These are phyloP conservation scores for Trichoderma harzianum DNA, from an alignment of 2,329 filamentous ascomycete genomes.

Conservation along the genomic window DNA sequence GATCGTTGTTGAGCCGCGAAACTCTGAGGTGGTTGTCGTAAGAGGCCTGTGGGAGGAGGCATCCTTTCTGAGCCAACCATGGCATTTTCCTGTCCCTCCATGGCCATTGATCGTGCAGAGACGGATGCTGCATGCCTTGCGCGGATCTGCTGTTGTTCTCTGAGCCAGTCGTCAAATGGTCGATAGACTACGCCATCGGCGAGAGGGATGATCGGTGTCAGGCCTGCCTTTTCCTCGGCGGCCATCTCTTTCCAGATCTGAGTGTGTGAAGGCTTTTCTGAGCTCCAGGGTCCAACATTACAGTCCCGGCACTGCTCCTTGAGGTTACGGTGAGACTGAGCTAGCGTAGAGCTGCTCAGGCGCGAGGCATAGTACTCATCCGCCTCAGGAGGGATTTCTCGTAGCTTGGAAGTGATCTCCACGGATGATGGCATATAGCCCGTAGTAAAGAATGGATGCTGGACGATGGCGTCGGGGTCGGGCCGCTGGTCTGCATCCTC, in stretches of 20 bases:
- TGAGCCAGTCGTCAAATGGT: slow-evolving; percentile 59
- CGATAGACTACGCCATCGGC: slow-evolving; percentile 61
- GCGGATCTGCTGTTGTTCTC: slow-evolving; percentile 47
- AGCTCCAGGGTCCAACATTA: slow-evolving; percentile 55
- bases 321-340: slow-evolving; percentile 49
- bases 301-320: slow-evolving; percentile 57
- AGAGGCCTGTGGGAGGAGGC: slow-evolving; percentile 37
- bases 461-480: slow-evolving; percentile 72
- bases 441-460: slow-evolving; percentile 74
- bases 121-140: slow-evolving; percentile 30
- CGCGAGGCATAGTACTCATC: slow-evolving; percentile 56
- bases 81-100: slow-evolving; percentile 34
- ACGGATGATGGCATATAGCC: slow-evolving; percentile 65
- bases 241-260: slow-evolving; percentile 65
- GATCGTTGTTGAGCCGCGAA: slow-evolving; percentile 65
- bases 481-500: slow-evolving; percentile 72
- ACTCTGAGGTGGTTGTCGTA: slow-evolving; percentile 58
- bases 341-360: slow-evolving; percentile 43
- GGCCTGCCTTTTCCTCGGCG: slow-evolving; percentile 63
- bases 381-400: slow-evolving; percentile 55
- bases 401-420: slow-evolving; percentile 57
- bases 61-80: slow-evolving; percentile 31
- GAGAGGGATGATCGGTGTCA: slow-evolving; percentile 62
- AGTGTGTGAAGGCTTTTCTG: slow-evolving; percentile 46
- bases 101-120: slow-evolving; percentile 28